Conservation (phyloP, 768 basidiomycete species). For the Agaricus sinodeliciosus region DNA sequence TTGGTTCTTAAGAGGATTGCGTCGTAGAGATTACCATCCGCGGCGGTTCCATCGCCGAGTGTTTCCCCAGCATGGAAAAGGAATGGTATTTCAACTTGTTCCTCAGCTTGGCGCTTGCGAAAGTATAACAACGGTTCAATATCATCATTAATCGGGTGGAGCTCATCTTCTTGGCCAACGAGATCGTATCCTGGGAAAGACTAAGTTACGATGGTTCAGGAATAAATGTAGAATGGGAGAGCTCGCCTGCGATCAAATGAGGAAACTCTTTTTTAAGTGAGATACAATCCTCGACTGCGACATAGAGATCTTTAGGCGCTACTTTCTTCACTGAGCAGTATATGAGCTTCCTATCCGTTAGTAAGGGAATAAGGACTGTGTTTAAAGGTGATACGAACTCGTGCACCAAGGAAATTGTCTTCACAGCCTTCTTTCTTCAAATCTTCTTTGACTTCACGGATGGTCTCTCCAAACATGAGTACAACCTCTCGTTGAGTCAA, state of each 20-base stretch:
- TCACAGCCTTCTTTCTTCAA: conserved; percentile 45
- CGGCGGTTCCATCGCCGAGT: conserved; percentile 63
- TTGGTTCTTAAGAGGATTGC: conserved; percentile 74
- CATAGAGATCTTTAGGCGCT: conserved; percentile 48
- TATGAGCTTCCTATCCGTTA: conserved; percentile 46
- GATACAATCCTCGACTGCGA: conserved; percentile 72
- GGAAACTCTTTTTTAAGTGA: conserved; percentile 69
- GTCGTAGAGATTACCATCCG: conserved; percentile 72
- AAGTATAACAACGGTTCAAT: conserved; percentile 55
- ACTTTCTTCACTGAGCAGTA: conserved; percentile 58
- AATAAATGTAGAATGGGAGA: neutral
- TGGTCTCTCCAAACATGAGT: conserved; percentile 40
- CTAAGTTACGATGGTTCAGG: neutral
- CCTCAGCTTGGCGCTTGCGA: conserved; percentile 46
- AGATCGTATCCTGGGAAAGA: conserved; percentile 60
- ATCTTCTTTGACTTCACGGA: conserved; percentile 47
- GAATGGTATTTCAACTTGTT: conserved; percentile 63
- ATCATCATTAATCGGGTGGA: conserved; percentile 57
- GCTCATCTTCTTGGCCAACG: conserved; percentile 66
- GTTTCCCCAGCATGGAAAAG: conserved; percentile 82
- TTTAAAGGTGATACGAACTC: conserved; percentile 27
- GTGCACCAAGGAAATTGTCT: conserved; percentile 62
- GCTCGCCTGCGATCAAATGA: conserved; percentile 56
- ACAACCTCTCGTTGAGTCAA: conserved; percentile 59
- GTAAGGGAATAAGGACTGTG: neutral